phyloP scores from a whole-genome alignment of 2,329 filamentous ascomycete species.

The Tolypocladium endophyticum region DNA sequence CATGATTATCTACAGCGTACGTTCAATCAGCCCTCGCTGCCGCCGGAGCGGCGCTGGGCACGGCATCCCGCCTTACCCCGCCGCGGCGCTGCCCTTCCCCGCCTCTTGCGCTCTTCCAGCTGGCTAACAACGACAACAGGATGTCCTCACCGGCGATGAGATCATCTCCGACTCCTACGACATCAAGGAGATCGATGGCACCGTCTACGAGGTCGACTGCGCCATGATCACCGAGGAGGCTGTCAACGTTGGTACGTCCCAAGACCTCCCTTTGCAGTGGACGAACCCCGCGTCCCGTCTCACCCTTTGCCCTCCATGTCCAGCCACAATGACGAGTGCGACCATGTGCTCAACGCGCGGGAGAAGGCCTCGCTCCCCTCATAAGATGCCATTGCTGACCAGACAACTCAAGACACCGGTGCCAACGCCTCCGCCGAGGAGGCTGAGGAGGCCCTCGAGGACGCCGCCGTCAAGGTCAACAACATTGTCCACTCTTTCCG shows the following conservation, averaged over 20 bases:
- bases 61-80: conserved; percentile 8
- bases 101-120: not conserved
- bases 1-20: conserved; percentile 67
- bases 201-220: conserved; percentile 87
- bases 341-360: not conserved
- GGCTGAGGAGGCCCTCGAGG: conserved; percentile 66
- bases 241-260: conserved; percentile 58
- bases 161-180: conserved; percentile 93
- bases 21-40: conserved; percentile 8
- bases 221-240: conserved; percentile 73
- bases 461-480: conserved; percentile 65
- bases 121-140: conserved; percentile 42
- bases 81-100: conserved; percentile 7
- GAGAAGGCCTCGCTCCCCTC: not conserved
- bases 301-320: not conserved
- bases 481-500: conserved; percentile 92
- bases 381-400: not conserved
- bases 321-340: not conserved
- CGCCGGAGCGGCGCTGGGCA: not conserved
- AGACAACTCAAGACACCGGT: conserved; percentile 57
- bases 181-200: conserved; percentile 66
- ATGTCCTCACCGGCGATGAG: conserved; percentile 84
- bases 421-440: conserved; percentile 97
- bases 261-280: not conserved
- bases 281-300: not conserved